These are phyloP conservation scores for Paraphaeosphaeria sporulosa DNA, from an alignment of 2,329 filamentous ascomycete genomes.

Conservation along the genomic window DNA sequence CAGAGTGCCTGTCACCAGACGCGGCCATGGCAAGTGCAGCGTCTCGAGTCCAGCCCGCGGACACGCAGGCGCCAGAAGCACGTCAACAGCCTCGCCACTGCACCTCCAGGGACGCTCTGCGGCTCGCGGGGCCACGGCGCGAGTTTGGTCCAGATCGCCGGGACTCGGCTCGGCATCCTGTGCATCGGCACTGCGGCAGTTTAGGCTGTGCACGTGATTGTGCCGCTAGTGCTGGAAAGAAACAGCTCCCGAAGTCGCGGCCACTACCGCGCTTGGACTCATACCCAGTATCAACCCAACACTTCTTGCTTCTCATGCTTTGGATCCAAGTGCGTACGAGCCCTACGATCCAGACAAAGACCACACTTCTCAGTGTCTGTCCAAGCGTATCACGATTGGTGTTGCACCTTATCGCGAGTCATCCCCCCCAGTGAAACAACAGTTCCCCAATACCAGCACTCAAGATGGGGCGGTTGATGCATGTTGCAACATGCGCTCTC, in stretches of 20 bases:
- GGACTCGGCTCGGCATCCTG: too few relatives aligned
- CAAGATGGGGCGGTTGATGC: constrained; percentile 15
- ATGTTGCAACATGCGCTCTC: constrained; percentile 14
- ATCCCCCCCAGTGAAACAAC: background rate
- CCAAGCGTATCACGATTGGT: background rate
- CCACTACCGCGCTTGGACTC: background rate
- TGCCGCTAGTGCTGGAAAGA: background rate
- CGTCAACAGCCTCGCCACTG: background rate
- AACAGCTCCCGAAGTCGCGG: background rate
- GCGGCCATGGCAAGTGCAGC: background rate
- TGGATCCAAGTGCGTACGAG: background rate
- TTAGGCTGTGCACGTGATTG: background rate
- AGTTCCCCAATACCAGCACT: background rate
- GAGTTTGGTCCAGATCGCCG: too few relatives aligned
- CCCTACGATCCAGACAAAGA: background rate
- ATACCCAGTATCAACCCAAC: background rate
- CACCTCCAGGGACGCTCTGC: too few relatives aligned
- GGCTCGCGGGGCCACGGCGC: too few relatives aligned
- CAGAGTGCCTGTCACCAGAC: background rate
- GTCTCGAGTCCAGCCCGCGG: background rate
- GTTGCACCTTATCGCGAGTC: background rate
- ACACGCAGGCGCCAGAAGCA: background rate
- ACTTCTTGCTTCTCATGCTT: background rate
- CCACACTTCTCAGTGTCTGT: too few relatives aligned
- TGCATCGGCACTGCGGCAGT: background rate